These are phyloP conservation scores for Marsdenia floribunda DNA, from an alignment of 257 asterid species.

Conservation along the genomic window DNA sequence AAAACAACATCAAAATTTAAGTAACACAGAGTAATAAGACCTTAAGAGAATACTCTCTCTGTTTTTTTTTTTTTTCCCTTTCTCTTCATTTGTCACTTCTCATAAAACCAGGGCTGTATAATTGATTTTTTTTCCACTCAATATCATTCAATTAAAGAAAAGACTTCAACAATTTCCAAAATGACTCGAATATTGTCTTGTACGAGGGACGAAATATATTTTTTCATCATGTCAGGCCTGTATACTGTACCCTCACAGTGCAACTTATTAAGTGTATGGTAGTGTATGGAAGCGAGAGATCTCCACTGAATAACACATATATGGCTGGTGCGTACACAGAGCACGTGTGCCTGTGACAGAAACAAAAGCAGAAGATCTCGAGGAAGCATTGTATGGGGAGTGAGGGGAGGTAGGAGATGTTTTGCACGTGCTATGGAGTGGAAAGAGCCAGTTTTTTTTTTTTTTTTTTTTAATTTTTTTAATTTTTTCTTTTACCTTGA, in stretches of 20 bases:
- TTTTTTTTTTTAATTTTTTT: too few species aligned
- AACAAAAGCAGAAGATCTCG: not conserved
- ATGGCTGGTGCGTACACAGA: not conserved
- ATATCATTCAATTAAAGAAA: too few species aligned
- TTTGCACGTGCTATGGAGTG: conserved; percentile 2
- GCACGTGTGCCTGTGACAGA: not conserved
- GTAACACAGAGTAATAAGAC: too few species aligned
- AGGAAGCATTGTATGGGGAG: not conserved
- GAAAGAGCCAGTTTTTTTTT: not conserved
- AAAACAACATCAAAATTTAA: too few species aligned
- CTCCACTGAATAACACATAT: not conserved
- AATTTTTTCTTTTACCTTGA: conserved; percentile 62
- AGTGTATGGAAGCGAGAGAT: not conserved
- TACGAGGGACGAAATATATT: too few species aligned
- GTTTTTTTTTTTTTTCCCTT: too few species aligned
- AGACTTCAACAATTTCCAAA: too few species aligned
- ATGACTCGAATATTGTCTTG: too few species aligned
- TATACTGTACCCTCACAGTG: not conserved
- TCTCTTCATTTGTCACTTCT: too few species aligned
- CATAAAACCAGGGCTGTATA: too few species aligned
- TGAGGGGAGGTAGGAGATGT: not conserved
- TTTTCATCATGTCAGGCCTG: not conserved
- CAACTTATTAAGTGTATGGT: not conserved
- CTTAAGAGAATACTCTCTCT: too few species aligned
- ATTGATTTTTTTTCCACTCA: too few species aligned